A percentile compares a stretch with the other conserved stretches of the same genome.
phyloP scores from a whole-genome alignment of 306 rosid genomes.

The Macrotyloma uniflorum region DNA sequence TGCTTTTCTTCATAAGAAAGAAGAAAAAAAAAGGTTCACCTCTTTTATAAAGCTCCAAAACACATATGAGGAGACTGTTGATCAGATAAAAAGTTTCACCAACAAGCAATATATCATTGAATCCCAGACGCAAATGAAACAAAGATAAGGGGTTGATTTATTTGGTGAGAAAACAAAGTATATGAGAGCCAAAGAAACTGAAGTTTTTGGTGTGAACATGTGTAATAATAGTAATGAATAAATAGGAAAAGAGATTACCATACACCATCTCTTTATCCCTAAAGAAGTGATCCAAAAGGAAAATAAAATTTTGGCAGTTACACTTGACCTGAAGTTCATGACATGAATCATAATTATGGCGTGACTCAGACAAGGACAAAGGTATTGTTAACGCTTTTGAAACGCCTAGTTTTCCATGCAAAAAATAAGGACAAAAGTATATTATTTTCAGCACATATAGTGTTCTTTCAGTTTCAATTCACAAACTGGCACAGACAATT shows the following conservation, averaged over 20 bases:
- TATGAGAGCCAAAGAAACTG: background rate
- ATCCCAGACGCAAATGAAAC: slow-evolving; percentile 30
- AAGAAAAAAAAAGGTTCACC: slow-evolving; percentile 6
- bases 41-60: slow-evolving; percentile 34
- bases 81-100: slow-evolving; percentile 41
- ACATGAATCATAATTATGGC: slow-evolving; percentile 35
- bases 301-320: slow-evolving; percentile 18
- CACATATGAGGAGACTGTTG: slow-evolving; percentile 19
- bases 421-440: slow-evolving; percentile 18
- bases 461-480: background rate
- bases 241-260: background rate
- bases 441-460: background rate
- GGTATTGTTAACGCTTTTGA: slow-evolving; percentile 6
- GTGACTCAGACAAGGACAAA: slow-evolving; percentile 34
- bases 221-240: background rate
- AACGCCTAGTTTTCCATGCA: background rate
- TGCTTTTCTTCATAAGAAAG: slow-evolving; percentile 32
- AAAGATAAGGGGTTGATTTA: background rate
- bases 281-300: background rate
- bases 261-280: slow-evolving; percentile 14
- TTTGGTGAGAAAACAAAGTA: slow-evolving; percentile 1
- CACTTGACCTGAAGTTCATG: slow-evolving; percentile 24
- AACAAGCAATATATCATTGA: slow-evolving; percentile 26
- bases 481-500: background rate
- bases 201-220: background rate